These are phyloP conservation scores for Claviceps spartinae DNA, from an alignment of 2,329 filamentous ascomycete species.

Conservation along the genomic window DNA sequence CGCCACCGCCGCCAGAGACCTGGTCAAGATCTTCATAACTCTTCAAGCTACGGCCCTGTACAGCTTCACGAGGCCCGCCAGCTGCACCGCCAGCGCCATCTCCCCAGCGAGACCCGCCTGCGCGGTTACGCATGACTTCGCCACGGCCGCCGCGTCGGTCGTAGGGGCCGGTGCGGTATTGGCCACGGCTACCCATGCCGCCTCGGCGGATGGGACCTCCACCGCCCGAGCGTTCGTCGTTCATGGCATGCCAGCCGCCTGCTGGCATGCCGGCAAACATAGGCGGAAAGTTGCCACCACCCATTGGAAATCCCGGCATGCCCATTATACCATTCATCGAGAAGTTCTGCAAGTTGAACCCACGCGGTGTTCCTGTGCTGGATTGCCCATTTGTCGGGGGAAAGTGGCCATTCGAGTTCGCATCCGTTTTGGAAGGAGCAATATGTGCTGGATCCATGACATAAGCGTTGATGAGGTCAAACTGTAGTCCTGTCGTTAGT, in stretches of 20 bases:
- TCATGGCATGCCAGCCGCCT: conserved; percentile 36
- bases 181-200: conserved; percentile 36
- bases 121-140: conserved; percentile 38
- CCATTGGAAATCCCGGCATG: conserved; percentile 45
- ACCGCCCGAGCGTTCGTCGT: conserved; percentile 44
- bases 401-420: conserved; percentile 93
- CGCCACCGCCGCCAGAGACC: conserved; percentile 53
- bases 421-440: conserved; percentile 81
- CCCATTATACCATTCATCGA: conserved; percentile 44
- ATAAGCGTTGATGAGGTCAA: conserved; percentile 84
- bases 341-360: conserved; percentile 75
- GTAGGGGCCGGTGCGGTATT: conserved; percentile 58
- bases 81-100: conserved; percentile 64
- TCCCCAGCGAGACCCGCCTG: conserved; percentile 49
- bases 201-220: conserved; percentile 55
- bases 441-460: conserved; percentile 91
- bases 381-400: conserved; percentile 64
- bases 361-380: conserved; percentile 72
- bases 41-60: conserved; percentile 83
- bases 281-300: conserved; percentile 31
- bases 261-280: conserved; percentile 41
- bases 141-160: conserved; percentile 50
- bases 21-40: conserved; percentile 97
- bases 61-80: conserved; percentile 78
- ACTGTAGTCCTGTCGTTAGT: conserved; percentile 32